These are phyloP conservation scores for Thymus quinquecostatus DNA, from an alignment of 257 asterid genomes.

Conservation along the genomic window DNA sequence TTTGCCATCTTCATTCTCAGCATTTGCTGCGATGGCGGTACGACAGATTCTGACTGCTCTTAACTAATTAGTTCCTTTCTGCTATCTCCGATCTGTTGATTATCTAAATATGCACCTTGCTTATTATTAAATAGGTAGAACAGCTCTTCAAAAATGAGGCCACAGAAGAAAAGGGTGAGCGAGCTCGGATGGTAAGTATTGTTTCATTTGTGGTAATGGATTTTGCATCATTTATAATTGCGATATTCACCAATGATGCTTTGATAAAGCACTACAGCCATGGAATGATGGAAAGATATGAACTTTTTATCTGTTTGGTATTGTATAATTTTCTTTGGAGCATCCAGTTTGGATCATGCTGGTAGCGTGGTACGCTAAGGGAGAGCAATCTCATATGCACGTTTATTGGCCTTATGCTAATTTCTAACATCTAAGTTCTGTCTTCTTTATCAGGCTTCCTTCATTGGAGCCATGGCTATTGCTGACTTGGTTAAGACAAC, in stretches of 20 bases:
- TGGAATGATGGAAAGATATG: slow-evolving; percentile 4
- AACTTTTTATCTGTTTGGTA: background rate
- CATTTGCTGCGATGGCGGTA: slow-evolving; percentile 41
- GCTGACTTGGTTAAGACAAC: slow-evolving; percentile 94
- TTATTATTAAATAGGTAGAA: slow-evolving; percentile 47
- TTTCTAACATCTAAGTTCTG: slow-evolving; percentile 28
- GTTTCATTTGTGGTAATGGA: background rate
- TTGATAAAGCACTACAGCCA: background rate
- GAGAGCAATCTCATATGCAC: background rate
- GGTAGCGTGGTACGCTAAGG: slow-evolving; percentile 3
- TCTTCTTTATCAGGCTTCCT: slow-evolving; percentile 62
- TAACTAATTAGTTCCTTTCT: slow-evolving; percentile 14
- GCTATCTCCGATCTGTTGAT: background rate
- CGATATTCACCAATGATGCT: background rate
- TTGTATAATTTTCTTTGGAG: background rate
- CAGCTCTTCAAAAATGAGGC: slow-evolving; percentile 87
- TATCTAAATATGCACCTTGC: background rate
- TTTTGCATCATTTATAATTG: background rate
- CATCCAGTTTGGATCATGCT: slow-evolving; percentile 3
- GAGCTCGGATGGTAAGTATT: slow-evolving; percentile 87
- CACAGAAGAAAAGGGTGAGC: slow-evolving; percentile 93
- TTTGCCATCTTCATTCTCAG: slow-evolving; percentile 19
- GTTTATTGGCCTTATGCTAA: slow-evolving; percentile 1
- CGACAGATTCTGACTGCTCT: slow-evolving; percentile 22
- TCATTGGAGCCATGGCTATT: slow-evolving; percentile 91